phyloP scores from a whole-genome alignment of 257 asterid species.

The Nicotiana attenuata region DNA sequence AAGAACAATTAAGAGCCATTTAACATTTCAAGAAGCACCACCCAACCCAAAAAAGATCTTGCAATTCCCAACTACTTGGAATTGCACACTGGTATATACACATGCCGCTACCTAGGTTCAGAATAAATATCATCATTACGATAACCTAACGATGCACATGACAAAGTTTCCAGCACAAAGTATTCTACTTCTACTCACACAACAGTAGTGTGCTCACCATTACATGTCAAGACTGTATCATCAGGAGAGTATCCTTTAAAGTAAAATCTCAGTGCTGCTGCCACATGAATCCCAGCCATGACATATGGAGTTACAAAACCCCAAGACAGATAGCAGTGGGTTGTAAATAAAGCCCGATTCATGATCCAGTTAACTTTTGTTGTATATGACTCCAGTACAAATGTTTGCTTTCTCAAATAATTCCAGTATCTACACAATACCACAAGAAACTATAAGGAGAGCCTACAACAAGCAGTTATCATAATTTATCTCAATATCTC shows the following conservation, averaged over 20 bases:
- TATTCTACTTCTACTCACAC: background rate
- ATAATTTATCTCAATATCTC: background rate
- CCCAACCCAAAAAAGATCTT: background rate
- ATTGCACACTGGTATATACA: background rate
- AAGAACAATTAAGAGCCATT: background rate
- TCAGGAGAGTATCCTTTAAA: constrained; percentile 45
- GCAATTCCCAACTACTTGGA: background rate
- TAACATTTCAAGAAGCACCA: background rate
- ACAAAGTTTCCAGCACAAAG: background rate
- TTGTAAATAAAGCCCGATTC: constrained; percentile 88
- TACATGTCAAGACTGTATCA: constrained; percentile 47
- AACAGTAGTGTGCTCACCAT: constrained; percentile 43
- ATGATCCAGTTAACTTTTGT: constrained; percentile 81
- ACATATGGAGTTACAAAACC: constrained; percentile 78
- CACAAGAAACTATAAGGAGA: background rate
- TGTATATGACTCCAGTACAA: constrained; percentile 90
- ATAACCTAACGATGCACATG: background rate
- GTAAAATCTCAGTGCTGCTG: constrained; percentile 66
- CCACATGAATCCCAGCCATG: constrained; percentile 70
- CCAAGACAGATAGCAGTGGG: constrained; percentile 95
- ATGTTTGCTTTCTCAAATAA: constrained; percentile 96
- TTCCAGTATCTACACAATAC: constrained; percentile 80
- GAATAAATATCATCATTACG: background rate
- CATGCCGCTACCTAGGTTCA: background rate
- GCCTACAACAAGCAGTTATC: background rate